A percentile compares a stretch with the other conserved stretches of the same genome.
Evolutionary conservation across 2,329 filamentous ascomycete species (phyloP).

Genomic region (Periconia sp.): DNA sequence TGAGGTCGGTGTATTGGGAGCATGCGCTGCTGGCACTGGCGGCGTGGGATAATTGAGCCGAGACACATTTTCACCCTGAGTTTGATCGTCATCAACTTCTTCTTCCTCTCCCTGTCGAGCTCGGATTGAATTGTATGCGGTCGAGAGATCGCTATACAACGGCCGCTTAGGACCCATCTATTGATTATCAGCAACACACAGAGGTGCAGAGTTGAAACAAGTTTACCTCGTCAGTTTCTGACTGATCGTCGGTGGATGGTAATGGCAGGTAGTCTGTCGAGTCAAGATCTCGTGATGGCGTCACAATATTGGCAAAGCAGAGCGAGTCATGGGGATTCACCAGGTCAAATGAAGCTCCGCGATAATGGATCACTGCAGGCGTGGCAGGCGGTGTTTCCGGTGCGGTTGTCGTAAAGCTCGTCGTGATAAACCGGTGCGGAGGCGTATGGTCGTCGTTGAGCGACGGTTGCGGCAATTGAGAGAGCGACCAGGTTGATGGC

Average conservation of each 20-base stretch:
- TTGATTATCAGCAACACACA: not conserved
- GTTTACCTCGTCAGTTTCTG: constrained; percentile 22
- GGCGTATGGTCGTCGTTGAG: constrained; percentile 21
- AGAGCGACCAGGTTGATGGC: constrained; percentile 36
- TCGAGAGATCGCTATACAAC: constrained; percentile 31
- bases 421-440: constrained; percentile 18
- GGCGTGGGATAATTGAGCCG: constrained; percentile 22
- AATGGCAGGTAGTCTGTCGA: constrained; percentile 34
- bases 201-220: not conserved
- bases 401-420: constrained; percentile 26
- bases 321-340: constrained; percentile 44
- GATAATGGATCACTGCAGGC: constrained; percentile 42
- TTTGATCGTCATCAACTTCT: not conserved
- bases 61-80: not conserved
- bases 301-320: constrained; percentile 38
- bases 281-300: constrained; percentile 39
- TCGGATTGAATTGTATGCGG: constrained; percentile 33
- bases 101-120: constrained; percentile 20
- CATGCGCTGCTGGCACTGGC: constrained; percentile 25
- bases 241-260: constrained; percentile 24
- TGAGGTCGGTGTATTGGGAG: constrained; percentile 21
- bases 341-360: constrained; percentile 43
- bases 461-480: constrained; percentile 40
- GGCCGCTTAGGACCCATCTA: constrained; percentile 37
- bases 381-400: constrained; percentile 40